Percentiles rank a stretch among this genome's conserved stretches.
Conservation (phyloP, 805 yeast genomes). For the Ogataea nitratoaversa region DNA sequence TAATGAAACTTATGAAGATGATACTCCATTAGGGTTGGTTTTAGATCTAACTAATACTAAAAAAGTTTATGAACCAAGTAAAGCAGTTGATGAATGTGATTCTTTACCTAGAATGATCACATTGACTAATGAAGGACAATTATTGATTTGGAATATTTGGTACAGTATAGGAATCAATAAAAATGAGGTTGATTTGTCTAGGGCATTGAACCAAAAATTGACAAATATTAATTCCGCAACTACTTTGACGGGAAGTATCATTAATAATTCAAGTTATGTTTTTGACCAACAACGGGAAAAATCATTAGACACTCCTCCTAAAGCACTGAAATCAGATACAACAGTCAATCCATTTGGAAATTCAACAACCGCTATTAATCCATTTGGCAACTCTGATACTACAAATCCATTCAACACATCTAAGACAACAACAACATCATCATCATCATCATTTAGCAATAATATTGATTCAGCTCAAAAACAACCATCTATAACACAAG, state of each 20-base stretch:
- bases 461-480: no score
- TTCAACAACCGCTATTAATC: neutral
- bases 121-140: conserved; percentile 57
- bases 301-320: neutral
- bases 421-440: no score
- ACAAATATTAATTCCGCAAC: no score
- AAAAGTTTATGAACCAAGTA: conserved; percentile 48
- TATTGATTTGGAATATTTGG: conserved; percentile 63
- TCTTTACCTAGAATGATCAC: conserved; percentile 66
- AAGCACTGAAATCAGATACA: no score
- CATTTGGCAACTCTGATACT: conserved; percentile 3
- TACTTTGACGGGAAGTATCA: no score
- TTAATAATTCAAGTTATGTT: no score
- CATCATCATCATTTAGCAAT: no score
- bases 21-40: conserved; percentile 66
- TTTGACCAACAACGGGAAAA: neutral
- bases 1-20: conserved; percentile 60
- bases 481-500: no score
- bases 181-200: conserved; percentile 20
- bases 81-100: conserved; percentile 50
- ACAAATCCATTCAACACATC: no score
- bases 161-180: conserved; percentile 47
- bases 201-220: conserved; percentile 1
- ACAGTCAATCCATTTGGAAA: no score
- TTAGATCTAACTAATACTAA: conserved; percentile 50